Base-by-base conservation (phyloP, 2,329 filamentous ascomycete genomes). In the Seiridium cupressi region DNA sequence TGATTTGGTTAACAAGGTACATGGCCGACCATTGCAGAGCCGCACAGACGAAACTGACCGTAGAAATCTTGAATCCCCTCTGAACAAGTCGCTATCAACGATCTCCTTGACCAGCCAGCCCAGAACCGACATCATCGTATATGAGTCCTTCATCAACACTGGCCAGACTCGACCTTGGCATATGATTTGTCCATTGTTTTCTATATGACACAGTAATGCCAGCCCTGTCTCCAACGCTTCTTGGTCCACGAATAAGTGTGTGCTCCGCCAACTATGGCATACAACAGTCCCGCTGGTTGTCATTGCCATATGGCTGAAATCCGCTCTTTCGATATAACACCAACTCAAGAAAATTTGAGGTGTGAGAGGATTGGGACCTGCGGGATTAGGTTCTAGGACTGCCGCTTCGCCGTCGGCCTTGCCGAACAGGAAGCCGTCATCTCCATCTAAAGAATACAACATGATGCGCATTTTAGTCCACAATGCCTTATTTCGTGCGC, bases 391-490 rank as follows among this genome's bases (percentile, higher is more conserved):
- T 38, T 55, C 51, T 2, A 13, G 18, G 13, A 34, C 36, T 8
- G 51, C 38, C 4, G 44, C 51, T 18, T 55, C 51, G 51, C 51
- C 38, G 31, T 55, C 51, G 8, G 42, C 36, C 51, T 55, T 31
- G 10, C 51, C 51, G 31, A 55, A 55, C 2, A 55, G 38, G 40
- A 8, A 8, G 51, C 51, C 51, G 36, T 35, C 44, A 38, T 55
- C 38, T 35, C 51, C 51, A 26, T 55, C 51, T 0, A 42, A 35
- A 18, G n/a, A 55, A 35, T 44, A 44, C 38, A 55, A 31, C 35
- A 55, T 55, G 38, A 55, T 44, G 51, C 51, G 36, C 26, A 42
- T n/a, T 32, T 44, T 58, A 34, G 49, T 53, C 49, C 49, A 53
- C 34, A 53, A 34, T 11, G 49, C 49, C 6, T 18, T 32, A 6